Base-by-base conservation (phyloP, 2,329 filamentous ascomycete species). In the Nigrograna mackinnonii region DNA sequence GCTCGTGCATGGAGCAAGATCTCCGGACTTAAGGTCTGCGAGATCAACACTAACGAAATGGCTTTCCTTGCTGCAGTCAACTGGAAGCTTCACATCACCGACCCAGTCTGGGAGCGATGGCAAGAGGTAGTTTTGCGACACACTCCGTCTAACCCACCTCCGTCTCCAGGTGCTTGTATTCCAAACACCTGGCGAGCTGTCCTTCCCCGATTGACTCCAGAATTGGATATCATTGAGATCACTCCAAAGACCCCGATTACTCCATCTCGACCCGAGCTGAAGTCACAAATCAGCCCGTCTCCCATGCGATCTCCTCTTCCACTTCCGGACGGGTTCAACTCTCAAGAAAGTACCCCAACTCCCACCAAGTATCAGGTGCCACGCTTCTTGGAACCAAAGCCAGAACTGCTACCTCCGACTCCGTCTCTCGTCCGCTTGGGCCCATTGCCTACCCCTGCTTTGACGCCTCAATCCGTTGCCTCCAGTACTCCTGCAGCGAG, bases 1-100 rank as follows among this genome's bases (percentile, higher is more conserved):
- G 91, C 94, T 36, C 86, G 92, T 42, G 94, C 94, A 31, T 99
- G 94, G 94, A 97, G 92, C 70, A 97, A 96, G 77, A 99, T 99
- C 57, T 97, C 94, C 14, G 94, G 94, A n/a, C 78, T 99, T 43
- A 90, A 89, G 66, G 91, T 91, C 3, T 77, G 82, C 43, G 94
- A 99, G 72, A 97, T 99, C 70, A 97, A 97, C 71, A 87, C 91
- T 63, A 97, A 97, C 68, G 94, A 99, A 73, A 86, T 95, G 68
- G 85, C 89, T 14, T 99, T 97, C 67, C 79, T 99, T 35, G 75
- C 86, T 47, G 89, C 91, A 34, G 89, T 99, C 49, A 86, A 90
- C 68, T 99, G 92, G 91, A 89, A 91, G 60, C 82, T 99, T 21
- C 94, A 99, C 68, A 92, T 99, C 50, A 86, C 90, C 1, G 91